Percentiles rank a stretch among this genome's conserved stretches.
phyloP scores from a whole-genome alignment of 1,139 yeast species.

The Zygosaccharomyces sapae region DNA sequence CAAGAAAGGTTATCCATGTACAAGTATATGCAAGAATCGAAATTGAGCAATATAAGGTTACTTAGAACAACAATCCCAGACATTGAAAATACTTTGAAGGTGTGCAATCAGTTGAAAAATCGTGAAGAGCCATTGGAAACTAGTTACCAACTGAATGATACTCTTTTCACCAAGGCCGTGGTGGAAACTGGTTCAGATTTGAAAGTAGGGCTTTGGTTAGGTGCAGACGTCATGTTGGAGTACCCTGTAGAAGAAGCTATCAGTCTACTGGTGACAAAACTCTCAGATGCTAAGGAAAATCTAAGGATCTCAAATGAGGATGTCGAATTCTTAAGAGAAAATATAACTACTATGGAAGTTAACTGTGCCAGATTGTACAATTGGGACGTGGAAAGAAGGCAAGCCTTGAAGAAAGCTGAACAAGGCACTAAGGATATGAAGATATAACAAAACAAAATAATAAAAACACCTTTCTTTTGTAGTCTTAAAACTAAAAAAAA shows the following conservation, averaged over 20 bases:
- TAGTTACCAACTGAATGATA: conserved; percentile 87
- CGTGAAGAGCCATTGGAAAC: conserved; percentile 50
- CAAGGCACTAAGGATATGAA: conserved; percentile 41
- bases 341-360: conserved; percentile 96
- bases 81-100: conserved; percentile 73
- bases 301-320: conserved; percentile 69
- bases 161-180: conserved; percentile 79
- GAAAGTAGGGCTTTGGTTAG: conserved; percentile 83
- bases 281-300: conserved; percentile 59
- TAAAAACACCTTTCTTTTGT: conserved; percentile 52
- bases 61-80: conserved; percentile 81
- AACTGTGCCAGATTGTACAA: conserved; percentile 92
- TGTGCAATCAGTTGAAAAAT: conserved; percentile 56
- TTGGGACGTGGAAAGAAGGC: conserved; percentile 90
- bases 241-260: conserved; percentile 88
- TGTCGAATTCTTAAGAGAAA: conserved; percentile 81
- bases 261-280: conserved; percentile 58
- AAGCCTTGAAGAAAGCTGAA: conserved; percentile 39
- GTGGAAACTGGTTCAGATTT: conserved; percentile 49
- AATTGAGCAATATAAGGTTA: conserved; percentile 62
- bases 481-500: not conserved
- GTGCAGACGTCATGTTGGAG: conserved; percentile 97
- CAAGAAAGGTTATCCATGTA: conserved; percentile 78
- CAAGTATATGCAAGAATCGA: conserved; percentile 82
- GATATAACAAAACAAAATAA: conserved; percentile 54